Evolutionary conservation across 2,329 filamentous ascomycete species (phyloP).

Genomic region (Zymoseptoria pseudotritici): DNA sequence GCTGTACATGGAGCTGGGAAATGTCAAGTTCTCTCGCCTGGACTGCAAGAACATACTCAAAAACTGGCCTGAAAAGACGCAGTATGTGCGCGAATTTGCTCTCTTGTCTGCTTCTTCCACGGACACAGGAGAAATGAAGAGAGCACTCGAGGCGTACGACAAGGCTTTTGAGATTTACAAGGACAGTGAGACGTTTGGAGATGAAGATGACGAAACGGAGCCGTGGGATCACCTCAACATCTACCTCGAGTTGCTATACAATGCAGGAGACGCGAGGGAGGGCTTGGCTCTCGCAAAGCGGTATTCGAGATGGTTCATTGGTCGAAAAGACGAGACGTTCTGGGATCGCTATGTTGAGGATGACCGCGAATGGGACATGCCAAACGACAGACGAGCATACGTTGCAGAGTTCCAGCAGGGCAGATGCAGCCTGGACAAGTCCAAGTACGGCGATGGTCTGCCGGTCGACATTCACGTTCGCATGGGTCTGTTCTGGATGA

Average conservation of each 20-base stretch:
- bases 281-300: slow-evolving; percentile 64
- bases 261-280: slow-evolving; percentile 51
- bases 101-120: slow-evolving; percentile 39
- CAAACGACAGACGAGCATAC: slow-evolving; percentile 57
- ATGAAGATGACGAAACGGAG: slow-evolving; percentile 39
- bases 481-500: slow-evolving; percentile 74
- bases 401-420: slow-evolving; percentile 55
- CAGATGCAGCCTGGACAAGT: slow-evolving; percentile 38
- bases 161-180: slow-evolving; percentile 44
- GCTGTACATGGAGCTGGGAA: slow-evolving; percentile 45
- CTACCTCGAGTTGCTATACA: slow-evolving; percentile 73
- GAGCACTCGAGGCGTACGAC: slow-evolving; percentile 38
- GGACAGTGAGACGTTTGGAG: slow-evolving; percentile 26
- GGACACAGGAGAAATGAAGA: slow-evolving; percentile 20
- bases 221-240: slow-evolving; percentile 80
- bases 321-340: slow-evolving; percentile 62
- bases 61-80: slow-evolving; percentile 46
- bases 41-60: slow-evolving; percentile 51
- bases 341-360: slow-evolving; percentile 67
- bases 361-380: slow-evolving; percentile 84
- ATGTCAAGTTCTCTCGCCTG: slow-evolving; percentile 40
- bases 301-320: slow-evolving; percentile 74
- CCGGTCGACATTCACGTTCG: slow-evolving; percentile 79
- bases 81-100: slow-evolving; percentile 49
- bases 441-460: slow-evolving; percentile 63